Evolutionary conservation across 495 filamentous ascomycete genomes (phyloP).

Genomic region (Xylaria telfairii): DNA sequence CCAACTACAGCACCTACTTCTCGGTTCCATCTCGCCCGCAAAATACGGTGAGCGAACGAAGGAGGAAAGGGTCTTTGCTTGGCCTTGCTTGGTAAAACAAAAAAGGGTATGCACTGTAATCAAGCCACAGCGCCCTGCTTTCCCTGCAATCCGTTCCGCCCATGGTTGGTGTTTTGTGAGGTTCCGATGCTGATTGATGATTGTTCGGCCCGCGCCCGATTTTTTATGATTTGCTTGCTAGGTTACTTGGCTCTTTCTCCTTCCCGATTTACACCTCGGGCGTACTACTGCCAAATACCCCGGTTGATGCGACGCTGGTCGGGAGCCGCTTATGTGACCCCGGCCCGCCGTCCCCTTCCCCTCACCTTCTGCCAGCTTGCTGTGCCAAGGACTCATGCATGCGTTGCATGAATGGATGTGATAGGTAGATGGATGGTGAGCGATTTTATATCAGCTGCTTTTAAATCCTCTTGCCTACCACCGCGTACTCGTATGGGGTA

Average conservation of each 20-base stretch:
- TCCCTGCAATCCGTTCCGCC: not conserved
- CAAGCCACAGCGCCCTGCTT: constrained; percentile 8
- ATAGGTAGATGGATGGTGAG: not conserved
- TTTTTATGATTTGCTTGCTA: too few relatives aligned
- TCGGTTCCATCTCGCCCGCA: not conserved
- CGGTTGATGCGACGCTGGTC: not conserved
- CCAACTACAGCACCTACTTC: too few relatives aligned
- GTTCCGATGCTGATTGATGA: too few relatives aligned
- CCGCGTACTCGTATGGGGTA: not conserved
- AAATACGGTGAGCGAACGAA: not conserved
- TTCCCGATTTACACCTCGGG: constrained; percentile 5
- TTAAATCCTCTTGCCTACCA: constrained; percentile 5
- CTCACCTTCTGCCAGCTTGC: not conserved
- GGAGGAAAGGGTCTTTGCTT: too few relatives aligned
- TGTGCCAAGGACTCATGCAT: constrained; percentile 6
- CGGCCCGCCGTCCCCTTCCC: not conserved
- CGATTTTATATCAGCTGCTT: not conserved
- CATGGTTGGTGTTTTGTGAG: too few relatives aligned
- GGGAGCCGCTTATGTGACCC: not conserved
- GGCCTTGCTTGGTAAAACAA: too few relatives aligned
- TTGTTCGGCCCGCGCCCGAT: too few relatives aligned
- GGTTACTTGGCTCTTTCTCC: not conserved
- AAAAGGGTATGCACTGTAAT: constrained; percentile 1
- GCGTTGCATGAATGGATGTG: not conserved
- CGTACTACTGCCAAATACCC: not conserved